phyloP scores from a whole-genome alignment of 208 protist genomes.

The Balamuthia mandrillaris region DNA sequence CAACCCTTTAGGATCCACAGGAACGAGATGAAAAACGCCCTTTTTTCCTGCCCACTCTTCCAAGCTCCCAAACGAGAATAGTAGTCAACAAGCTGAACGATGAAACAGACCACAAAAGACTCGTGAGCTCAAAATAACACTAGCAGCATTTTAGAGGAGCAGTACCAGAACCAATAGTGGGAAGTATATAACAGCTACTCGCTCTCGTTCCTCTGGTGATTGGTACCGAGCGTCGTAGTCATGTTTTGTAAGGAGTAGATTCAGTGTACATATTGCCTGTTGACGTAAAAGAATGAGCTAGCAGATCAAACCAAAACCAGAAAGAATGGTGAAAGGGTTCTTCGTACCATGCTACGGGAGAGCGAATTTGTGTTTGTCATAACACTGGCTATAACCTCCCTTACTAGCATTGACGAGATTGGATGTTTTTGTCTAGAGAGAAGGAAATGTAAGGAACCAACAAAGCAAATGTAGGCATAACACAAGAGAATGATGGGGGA shows the following conservation, averaged over 20 bases:
- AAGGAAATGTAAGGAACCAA: background rate
- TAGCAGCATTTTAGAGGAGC: no score
- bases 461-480: background rate
- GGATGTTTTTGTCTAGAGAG: background rate
- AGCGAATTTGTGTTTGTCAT: no score
- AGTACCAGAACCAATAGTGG: background rate
- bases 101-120: no score
- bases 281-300: no score
- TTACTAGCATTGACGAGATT: background rate
- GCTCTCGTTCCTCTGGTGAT: background rate
- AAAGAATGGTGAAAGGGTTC: no score
- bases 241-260: constrained; percentile 28
- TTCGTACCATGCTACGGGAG: constrained; percentile 23
- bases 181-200: constrained; percentile 24
- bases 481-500: no score
- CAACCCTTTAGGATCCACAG: background rate
- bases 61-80: background rate
- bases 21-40: background rate
- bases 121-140: no score
- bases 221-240: constrained; percentile 27
- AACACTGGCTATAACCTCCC: background rate
- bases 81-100: background rate
- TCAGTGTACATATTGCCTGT: constrained; percentile 36
- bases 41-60: constrained; percentile 22
- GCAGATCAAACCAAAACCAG: no score